A percentile compares a stretch with the other conserved stretches of the same genome.
Conservation (phyloP, 805 yeast genomes). For the Maudiozyma pseudohumilis region DNA sequence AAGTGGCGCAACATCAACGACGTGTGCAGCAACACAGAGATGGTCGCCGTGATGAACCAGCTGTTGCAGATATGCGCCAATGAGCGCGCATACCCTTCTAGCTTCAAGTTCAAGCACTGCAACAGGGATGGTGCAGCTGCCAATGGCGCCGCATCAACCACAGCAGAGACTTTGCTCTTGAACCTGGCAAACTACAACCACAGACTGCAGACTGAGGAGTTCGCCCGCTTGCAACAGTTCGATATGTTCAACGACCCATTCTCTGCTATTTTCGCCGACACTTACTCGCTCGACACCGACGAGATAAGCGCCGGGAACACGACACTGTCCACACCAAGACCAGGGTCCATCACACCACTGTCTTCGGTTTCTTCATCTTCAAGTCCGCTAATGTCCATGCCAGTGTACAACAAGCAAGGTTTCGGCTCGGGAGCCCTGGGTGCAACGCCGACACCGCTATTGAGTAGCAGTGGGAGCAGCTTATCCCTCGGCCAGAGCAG, state of each 20-base stretch:
- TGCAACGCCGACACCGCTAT: neutral
- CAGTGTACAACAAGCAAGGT: neutral
- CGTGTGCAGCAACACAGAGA: conserved; percentile 19
- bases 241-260: conserved; percentile 7
- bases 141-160: neutral
- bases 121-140: conserved; percentile 3
- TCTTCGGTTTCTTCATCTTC: conserved; percentile 2
- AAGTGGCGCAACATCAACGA: conserved; percentile 14
- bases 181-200: conserved; percentile 13
- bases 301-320: conserved; percentile 2
- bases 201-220: conserved; percentile 17
- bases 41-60: conserved; percentile 13
- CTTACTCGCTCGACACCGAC: neutral
- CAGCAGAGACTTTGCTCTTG: conserved; percentile 10
- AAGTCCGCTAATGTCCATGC: conserved; percentile 1
- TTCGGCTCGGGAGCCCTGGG: too few relatives aligned
- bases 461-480: too few relatives aligned
- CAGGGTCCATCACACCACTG: conserved; percentile 2
- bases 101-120: conserved; percentile 25
- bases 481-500: neutral
- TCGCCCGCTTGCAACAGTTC: conserved; percentile 21
- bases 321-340: conserved; percentile 3
- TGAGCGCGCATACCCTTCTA: conserved; percentile 21
- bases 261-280: conserved; percentile 1
- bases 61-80: conserved; percentile 16